Conservation (phyloP, 1,284 basidiomycete genomes). For the Ceratobasidium sp. region DNA sequence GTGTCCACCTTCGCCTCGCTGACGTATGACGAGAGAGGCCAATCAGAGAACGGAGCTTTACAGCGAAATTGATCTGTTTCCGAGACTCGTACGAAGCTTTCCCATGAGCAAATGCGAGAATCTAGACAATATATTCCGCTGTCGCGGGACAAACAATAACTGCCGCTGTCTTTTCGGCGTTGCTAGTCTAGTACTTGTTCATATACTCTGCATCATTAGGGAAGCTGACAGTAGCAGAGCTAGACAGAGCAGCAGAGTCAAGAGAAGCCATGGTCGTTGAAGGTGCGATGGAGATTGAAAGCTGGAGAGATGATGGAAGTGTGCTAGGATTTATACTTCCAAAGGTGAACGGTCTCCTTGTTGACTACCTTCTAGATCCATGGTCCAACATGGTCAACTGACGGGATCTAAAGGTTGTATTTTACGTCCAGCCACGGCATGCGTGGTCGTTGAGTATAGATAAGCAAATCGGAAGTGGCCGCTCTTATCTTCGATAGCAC, state of each 20-base stretch:
- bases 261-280: background rate
- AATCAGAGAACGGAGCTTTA: background rate
- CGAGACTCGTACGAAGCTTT: background rate
- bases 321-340: background rate
- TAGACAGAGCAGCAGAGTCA: constrained; percentile 26
- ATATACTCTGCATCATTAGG: constrained; percentile 31
- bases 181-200: constrained; percentile 39
- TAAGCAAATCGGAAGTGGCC: background rate
- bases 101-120: constrained; percentile 35
- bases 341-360: background rate
- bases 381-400: background rate
- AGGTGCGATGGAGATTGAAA: background rate
- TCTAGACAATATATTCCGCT: constrained; percentile 26
- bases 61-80: constrained; percentile 31
- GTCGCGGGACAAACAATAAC: constrained; percentile 24
- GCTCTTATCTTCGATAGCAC: background rate
- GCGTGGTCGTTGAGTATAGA: background rate
- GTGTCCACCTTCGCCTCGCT: background rate
- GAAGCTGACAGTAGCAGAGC: background rate
- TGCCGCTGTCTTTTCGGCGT: constrained; percentile 29
- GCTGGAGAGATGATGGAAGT: background rate
- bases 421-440: background rate
- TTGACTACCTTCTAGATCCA: background rate
- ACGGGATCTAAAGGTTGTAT: background rate
- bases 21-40: background rate